Percentiles rank a stretch among this genome's conserved stretches.
Evolutionary conservation across 441 rosid species (phyloP).

Genomic region (Pelargonium fulgidum): DNA sequence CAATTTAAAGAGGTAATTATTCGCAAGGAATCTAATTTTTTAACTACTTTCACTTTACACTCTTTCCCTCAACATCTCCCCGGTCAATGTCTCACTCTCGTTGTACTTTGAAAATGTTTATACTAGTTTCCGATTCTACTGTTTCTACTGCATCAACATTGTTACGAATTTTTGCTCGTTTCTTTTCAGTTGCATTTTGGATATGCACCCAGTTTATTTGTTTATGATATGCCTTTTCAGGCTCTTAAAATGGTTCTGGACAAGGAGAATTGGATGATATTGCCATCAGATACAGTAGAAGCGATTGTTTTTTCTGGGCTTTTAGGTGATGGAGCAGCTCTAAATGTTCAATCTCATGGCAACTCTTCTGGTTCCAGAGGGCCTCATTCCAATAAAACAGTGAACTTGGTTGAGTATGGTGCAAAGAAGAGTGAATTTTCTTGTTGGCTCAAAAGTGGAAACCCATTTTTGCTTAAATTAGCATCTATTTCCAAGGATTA

Average conservation of each 20-base stretch:
- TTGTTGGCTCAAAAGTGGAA: constrained; percentile 71
- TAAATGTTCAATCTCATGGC: constrained; percentile 46
- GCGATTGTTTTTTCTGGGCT: constrained; percentile 84
- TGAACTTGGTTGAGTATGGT: constrained; percentile 30
- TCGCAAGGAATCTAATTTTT: not conserved
- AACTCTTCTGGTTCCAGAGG: constrained; percentile 42
- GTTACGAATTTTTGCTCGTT: not conserved
- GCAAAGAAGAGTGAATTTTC: constrained; percentile 66
- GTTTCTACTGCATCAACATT: not conserved
- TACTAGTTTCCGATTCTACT: not conserved
- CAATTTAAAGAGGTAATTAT: no score
- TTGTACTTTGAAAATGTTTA: not conserved
- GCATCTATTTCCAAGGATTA: constrained; percentile 35
- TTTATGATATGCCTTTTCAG: constrained; percentile 32
- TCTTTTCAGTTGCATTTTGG: not conserved
- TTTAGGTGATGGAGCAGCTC: constrained; percentile 89
- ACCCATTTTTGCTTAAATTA: constrained; percentile 69
- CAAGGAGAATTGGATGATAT: constrained; percentile 79
- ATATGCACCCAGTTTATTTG: not conserved
- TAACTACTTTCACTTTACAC: not conserved
- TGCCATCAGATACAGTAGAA: constrained; percentile 70
- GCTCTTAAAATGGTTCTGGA: constrained; percentile 98
- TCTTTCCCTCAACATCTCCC: not conserved
- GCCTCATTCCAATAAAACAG: constrained; percentile 40
- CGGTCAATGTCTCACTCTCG: not conserved